Percentiles rank a stretch among this genome's conserved stretches.
These are phyloP conservation scores for Physcomitrium patens DNA, from an alignment of 225 moss, liverwort and hornwort species.

Conservation along the genomic window DNA sequence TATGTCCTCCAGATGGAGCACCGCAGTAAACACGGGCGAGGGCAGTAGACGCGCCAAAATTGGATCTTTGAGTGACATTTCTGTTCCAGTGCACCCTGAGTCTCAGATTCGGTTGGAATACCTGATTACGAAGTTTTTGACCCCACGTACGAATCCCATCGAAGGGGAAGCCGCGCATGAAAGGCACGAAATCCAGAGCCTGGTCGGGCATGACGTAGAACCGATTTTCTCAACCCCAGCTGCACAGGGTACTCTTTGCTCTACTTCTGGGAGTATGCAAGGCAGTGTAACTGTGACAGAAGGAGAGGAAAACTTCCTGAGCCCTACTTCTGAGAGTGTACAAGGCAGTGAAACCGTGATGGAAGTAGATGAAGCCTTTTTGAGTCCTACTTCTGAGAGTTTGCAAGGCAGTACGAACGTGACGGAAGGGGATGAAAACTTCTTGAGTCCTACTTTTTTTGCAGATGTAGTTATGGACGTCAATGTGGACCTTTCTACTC, in stretches of 20 bases:
- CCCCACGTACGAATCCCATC: conserved; percentile 23
- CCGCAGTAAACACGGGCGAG: conserved; percentile 22
- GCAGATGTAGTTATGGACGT: not conserved
- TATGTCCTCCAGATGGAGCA: conserved; percentile 32
- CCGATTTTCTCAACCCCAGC: not conserved
- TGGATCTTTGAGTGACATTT: conserved; percentile 38
- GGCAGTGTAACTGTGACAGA: not conserved
- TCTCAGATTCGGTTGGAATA: conserved; percentile 37
- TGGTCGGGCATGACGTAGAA: not conserved
- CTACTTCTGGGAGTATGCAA: conserved; percentile 19
- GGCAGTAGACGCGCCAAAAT: conserved; percentile 36
- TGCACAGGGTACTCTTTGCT: conserved; percentile 10
- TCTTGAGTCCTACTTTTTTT: not conserved
- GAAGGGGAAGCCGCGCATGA: not conserved
- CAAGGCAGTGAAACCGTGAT: too few species aligned
- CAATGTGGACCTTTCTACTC: conserved; percentile 2
- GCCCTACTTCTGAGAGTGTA: too few species aligned
- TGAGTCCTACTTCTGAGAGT: conserved; percentile 21
- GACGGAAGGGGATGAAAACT: conserved; percentile 3
- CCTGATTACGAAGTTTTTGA: conserved; percentile 36
- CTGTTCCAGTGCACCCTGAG: conserved; percentile 36
- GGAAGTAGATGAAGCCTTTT: too few species aligned
- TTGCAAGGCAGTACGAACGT: not conserved
- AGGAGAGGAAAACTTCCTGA: not conserved
- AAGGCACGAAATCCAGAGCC: not conserved